Conservation (phyloP, 495 filamentous ascomycete genomes). For the Aspergillus cavernicola region DNA sequence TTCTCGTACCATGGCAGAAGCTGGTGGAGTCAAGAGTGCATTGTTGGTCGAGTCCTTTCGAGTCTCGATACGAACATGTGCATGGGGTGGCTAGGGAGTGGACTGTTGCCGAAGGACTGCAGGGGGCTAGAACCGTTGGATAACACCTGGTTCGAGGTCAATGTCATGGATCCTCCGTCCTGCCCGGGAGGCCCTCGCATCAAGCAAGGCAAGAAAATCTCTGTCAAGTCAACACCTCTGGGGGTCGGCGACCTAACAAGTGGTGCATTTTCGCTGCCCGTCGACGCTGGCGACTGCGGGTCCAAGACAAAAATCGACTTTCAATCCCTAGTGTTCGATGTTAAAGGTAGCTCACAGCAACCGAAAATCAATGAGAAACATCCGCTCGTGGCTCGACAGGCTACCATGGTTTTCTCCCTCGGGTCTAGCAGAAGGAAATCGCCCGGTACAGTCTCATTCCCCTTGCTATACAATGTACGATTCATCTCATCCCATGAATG, state of each 20-base stretch:
- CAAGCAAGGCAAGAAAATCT: slow-evolving; percentile 34
- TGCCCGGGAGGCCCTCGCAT: slow-evolving; percentile 32
- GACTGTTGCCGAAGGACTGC: slow-evolving; percentile 43
- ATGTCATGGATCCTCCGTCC: slow-evolving; percentile 31
- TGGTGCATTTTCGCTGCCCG: slow-evolving; percentile 38
- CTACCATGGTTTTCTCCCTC: slow-evolving; percentile 50
- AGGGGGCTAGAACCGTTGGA: slow-evolving; percentile 30
- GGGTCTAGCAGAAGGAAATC: slow-evolving; percentile 21
- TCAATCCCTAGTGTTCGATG: slow-evolving; percentile 19
- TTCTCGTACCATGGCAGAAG: slow-evolving; percentile 66
- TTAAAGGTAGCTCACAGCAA: slow-evolving; percentile 22
- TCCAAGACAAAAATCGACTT: slow-evolving; percentile 17
- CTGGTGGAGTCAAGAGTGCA: slow-evolving; percentile 79
- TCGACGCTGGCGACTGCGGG: slow-evolving; percentile 16
- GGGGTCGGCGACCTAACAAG: slow-evolving; percentile 45
- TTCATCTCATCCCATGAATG: slow-evolving; percentile 67
- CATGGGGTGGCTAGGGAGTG: slow-evolving; percentile 72
- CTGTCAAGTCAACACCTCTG: slow-evolving; percentile 34
- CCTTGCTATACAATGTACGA: slow-evolving; percentile 57
- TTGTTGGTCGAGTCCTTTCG: slow-evolving; percentile 72
- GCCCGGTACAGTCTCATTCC: slow-evolving; percentile 40
- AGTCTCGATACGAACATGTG: slow-evolving; percentile 63
- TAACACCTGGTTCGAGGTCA: slow-evolving; percentile 65
- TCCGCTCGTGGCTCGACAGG: slow-evolving; percentile 44
- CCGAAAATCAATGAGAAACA: slow-evolving; percentile 21